Base-by-base conservation (phyloP, 2,329 filamentous ascomycete genomes). In the Polytolypa hystricis region DNA sequence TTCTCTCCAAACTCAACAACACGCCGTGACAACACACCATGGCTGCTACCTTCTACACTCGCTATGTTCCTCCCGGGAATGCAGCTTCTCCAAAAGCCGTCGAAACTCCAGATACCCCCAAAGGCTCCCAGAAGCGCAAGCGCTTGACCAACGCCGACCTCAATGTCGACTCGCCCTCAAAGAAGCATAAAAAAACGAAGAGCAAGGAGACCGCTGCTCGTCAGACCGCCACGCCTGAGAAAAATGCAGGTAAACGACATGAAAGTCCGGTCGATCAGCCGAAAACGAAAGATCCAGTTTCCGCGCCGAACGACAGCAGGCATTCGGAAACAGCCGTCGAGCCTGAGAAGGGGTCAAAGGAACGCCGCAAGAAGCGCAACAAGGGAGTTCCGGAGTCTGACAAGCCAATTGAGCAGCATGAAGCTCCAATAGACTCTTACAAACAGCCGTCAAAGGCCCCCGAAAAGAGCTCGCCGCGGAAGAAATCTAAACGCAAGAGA, bases 1-100 rank as follows among this genome's bases (percentile, higher is more conserved):
- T n/a, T 14, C 5, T 21, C 11, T 16, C 16, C 16, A n/a, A n/a
- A n/a, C n/a, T n/a, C n/a, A n/a, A n/a, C n/a, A n/a, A n/a, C n/a
- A n/a, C n/a, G n/a, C n/a, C 32, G 19, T 7, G 19, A 35, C 20
- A 12, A 3, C 12, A 15, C 21, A 54, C 37, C 39, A 71, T 72
- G 67, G 57, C 64, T 40, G 61, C 57, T 36, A 57, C 60, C 32
- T 58, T 69, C 23, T 66, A 69, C 44, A 56, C 61, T 19, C 60
- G 64, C 35, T 67, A 69, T 46, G 62, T 63, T 28, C 65, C 67
- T 35, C 58, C 63, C 2, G 46, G 29, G 17, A 34, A 33, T 28
- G 15, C 5, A 20, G 3, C 14, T 29, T 4, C n/a, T 5, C 19
- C 30, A 8, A 33, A 15, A 9, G 11, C 23, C 15, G 5, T 19